Base-by-base conservation (phyloP, 331 rosid genomes). In the Rosa hybrid region DNA sequence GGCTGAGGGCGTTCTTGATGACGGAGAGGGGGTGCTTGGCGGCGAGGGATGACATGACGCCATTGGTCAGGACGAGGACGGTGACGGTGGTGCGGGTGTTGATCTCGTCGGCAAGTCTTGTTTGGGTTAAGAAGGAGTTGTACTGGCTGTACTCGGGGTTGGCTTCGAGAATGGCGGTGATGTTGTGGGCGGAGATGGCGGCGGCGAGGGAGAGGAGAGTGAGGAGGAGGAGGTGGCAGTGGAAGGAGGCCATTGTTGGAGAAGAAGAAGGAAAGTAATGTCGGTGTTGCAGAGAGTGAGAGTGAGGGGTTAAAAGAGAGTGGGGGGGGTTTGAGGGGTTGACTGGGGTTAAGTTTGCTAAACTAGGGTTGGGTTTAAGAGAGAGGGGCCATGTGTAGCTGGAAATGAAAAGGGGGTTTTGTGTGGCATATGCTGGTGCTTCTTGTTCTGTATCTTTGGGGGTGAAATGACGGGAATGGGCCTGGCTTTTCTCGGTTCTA, bases 11-110 rank as follows among this genome's bases (percentile, higher is more conserved):
- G 0, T 85, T 93, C 44, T 96, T 96, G 18, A 96, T 38, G 74
- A 96, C 98, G 81, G 98, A 64, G 84, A 93, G 89, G 1, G 98
- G 97, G 76, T 93, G 97, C 2, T 87, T 80, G 64, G 81, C 74
- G 4, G 92, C 9, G 79, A 91, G 68, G 59, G 96, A 41, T 7
- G 97, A 89, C 84, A 91, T 79, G 5, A 86, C 96, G 45, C 77
- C 89, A 78, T 96, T 93, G 67, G 72, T 68, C 53, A 96, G 82
- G 84, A 81, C 97, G 5, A 96, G 92, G 83, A 96, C 90, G 17
- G 99, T 96, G 81, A 96, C 83, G 25, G 97, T 93, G 9, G 85
- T 86, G 70, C 93, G 99, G 81, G 89, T 89, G 90, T 96, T 93
- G 87, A 96, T 88, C 13, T 96, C 99, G 80, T 89, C 99, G 83